Base-by-base conservation (phyloP, 306 rosid species). In the Hylodesmum podocarpum region DNA sequence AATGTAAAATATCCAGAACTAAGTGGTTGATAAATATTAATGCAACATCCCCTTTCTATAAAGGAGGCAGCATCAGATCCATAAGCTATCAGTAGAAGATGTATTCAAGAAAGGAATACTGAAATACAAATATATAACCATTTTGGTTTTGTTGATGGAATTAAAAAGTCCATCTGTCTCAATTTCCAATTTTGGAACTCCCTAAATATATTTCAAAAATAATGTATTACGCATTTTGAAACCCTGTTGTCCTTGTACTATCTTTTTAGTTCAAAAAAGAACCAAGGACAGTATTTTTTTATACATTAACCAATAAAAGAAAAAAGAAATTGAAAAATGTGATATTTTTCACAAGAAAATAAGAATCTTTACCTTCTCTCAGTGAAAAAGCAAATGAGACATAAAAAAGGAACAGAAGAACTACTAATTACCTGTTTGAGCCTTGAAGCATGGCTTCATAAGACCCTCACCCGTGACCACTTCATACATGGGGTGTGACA, bases 401-500 rank as follows among this genome's bases (percentile, higher is more conserved):
- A 68, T 10, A 62, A 27, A 54, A 51, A 65, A 40, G 37, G 28
- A 54, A 29, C 8, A 63, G 1, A 70, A 27, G 31, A 12, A 39
- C 13, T 44, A 62, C n/a, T 51, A 80, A 70, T 82, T 73, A 94
- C 98, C 98, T 69, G 93, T 82, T 78, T 75, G n/a, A 73, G 90
- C 97, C 88, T 89, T 94, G 91, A 94, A 90, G 86, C 97, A 94
- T 41, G 98, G 97, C 44, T 95, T 89, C 98, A 94, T 90, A 36
- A 94, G 91, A 59, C 97, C 98, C 86, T 92, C 97, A 39, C 87
- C 91, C 8, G 98, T 94, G 88, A 94, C 98, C 77, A 94, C 98
- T 89, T 94, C 97, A 75, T 94, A 92, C 97, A 92, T 82, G 58
- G 98, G 98, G 74, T 90, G 96, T 67, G 97, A 86, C 83, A 54